Evolutionary conservation across 805 yeast species (phyloP).

Genomic region (Cyberlindnera lachancei): DNA sequence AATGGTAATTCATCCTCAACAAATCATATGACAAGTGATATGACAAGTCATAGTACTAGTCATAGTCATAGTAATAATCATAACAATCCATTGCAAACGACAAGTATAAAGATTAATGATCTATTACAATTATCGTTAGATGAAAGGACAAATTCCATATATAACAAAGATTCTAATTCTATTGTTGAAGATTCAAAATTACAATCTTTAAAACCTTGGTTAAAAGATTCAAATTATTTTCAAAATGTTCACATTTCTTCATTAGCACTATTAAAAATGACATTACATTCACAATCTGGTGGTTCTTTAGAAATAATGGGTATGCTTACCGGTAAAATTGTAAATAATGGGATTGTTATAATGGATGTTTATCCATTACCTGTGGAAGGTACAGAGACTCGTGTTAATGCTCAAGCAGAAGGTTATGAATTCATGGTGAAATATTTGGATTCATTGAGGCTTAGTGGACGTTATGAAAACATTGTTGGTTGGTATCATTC

Average conservation of each 20-base stretch:
- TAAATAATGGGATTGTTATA: constrained; percentile 50
- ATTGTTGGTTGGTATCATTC: constrained; percentile 98
- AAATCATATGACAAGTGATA: too few relatives aligned
- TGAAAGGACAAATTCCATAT: constrained; percentile 12
- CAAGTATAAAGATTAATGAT: constrained; percentile 12
- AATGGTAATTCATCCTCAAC: too few relatives aligned
- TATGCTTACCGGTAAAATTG: constrained; percentile 75
- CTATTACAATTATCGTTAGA: constrained; percentile 10
- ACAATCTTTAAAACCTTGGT: constrained; percentile 43
- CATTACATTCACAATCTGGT: constrained; percentile 74
- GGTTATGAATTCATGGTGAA: constrained; percentile 94
- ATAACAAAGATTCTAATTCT: constrained; percentile 7
- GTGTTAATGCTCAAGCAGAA: constrained; percentile 91
- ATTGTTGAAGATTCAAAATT: constrained; percentile 9
- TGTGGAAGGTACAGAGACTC: constrained; percentile 91
- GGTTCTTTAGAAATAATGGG: constrained; percentile 94
- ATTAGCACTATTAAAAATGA: constrained; percentile 67
- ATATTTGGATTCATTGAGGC: constrained; percentile 52
- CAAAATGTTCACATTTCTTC: constrained; percentile 57
- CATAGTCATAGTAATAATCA: background rate
- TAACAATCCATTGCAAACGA: constrained; percentile 7
- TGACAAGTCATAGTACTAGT: too few relatives aligned
- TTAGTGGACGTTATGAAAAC: constrained; percentile 48
- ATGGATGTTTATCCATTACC: constrained; percentile 83
- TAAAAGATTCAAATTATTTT: constrained; percentile 50